Evolutionary conservation across 2,329 filamentous ascomycete genomes (phyloP), one percentile per base, ranked within the genome.

Genomic region (Lasiodiplodia sp.): DNA sequence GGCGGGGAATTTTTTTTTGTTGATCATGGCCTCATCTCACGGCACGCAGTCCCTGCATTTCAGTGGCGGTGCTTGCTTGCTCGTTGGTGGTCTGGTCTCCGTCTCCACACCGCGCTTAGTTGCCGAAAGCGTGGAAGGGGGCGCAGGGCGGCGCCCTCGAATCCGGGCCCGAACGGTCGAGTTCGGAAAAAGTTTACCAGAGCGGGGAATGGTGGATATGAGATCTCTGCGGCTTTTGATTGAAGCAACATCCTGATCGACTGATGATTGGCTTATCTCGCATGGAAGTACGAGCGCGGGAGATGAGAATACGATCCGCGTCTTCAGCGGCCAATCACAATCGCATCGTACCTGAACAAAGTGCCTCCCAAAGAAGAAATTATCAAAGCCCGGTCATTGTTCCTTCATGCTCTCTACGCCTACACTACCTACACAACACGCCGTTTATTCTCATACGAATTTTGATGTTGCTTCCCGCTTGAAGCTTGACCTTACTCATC

Each of bases 401-500:
- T 47, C 44, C 44, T 47, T 47, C n/a, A 21, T 47, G 44, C 16
- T 47, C 16, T 44, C 40, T 44, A 40, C 38, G 16, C 38, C 12
- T 40, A 18, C 16, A 21, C 44, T 47, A 47, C 18, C 18, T 21
- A 12, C 44, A n/a, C 18, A 47, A 47, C 40, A 18, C 40, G 18
- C 40, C n/a, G 18, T 14, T n/a, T 18, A 3, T 47, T 47, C n/a
- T 21, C 44, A 34, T 34, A 34, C 31, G 31, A 34, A 34, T 34
- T 5, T 28, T 28, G 28, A 5, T 28, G 28, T 28, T 34, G 31
- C 31, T 34, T 34, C 31, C 31, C 31, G 31, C 31, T 34, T 44
- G 14, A 18, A 44, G 40, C 40, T 18, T 11, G 18, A 47, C 18
- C 3, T 44, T 47, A 57, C 16, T 87, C 82, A 68, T 93, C 91